Evolutionary conservation across 2,329 filamentous ascomycete species (phyloP).

Genomic region (Chrysoporthe puriensis): DNA sequence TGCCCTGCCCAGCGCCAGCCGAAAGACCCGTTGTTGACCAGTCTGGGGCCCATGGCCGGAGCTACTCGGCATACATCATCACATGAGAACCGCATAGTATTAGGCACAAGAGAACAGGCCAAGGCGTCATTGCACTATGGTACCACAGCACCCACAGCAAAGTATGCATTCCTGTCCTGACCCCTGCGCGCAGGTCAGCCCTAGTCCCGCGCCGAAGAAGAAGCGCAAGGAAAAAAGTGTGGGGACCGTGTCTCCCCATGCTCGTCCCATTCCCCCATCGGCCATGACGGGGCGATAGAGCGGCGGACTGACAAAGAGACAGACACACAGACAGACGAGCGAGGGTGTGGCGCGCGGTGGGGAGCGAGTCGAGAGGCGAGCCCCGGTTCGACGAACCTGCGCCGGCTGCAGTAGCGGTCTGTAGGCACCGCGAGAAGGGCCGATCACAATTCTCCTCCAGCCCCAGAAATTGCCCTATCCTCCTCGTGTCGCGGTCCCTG

Average conservation of each 20-base stretch:
- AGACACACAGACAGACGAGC: no score
- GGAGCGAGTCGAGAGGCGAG: not conserved
- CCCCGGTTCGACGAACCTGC: not conserved
- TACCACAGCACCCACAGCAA: not conserved
- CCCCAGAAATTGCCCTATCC: not conserved
- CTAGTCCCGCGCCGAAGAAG: not conserved
- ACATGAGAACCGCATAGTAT: no score
- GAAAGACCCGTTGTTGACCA: not conserved
- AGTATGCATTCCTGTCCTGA: not conserved
- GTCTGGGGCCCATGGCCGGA: not conserved
- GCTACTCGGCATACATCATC: not conserved
- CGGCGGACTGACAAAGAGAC: no score
- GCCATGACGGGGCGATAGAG: no score
- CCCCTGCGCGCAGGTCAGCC: constrained; percentile 1
- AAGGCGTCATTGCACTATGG: not conserved
- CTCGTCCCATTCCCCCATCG: not conserved
- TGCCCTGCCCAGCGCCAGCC: not conserved
- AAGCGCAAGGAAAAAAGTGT: not conserved
- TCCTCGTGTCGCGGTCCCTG: not conserved
- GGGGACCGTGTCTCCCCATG: not conserved
- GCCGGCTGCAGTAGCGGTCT: constrained; percentile 2
- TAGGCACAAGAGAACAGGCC: no score
- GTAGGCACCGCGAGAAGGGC: not conserved
- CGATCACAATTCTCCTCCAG: not conserved
- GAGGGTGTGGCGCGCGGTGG: not conserved